Evolutionary conservation across 352 stramenopile species (phyloP).

Genomic region (Hyphochytrium catenoides): DNA sequence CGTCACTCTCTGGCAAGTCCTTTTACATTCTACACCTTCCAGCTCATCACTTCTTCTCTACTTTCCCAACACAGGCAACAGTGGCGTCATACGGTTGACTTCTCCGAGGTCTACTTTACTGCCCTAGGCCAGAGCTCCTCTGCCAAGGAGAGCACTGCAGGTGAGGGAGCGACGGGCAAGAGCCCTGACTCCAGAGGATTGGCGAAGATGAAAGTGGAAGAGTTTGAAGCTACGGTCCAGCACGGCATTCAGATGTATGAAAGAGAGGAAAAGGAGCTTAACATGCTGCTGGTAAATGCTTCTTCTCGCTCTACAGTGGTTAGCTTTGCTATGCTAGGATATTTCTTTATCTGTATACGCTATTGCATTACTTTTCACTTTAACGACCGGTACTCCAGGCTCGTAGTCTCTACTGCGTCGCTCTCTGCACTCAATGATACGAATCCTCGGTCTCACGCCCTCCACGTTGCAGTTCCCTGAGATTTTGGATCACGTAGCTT

Average conservation of each 20-base stretch:
- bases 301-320: too few relatives aligned
- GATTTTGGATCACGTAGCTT: slow-evolving; percentile 66
- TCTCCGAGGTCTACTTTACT: slow-evolving; percentile 61
- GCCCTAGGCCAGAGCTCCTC: slow-evolving; percentile 17
- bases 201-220: slow-evolving; percentile 37
- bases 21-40: too few relatives aligned
- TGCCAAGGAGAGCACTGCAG: slow-evolving; percentile 10
- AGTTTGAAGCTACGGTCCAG: slow-evolving; percentile 53
- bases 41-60: slow-evolving; percentile 8
- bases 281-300: too few relatives aligned
- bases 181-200: slow-evolving; percentile 10
- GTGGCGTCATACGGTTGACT: slow-evolving; percentile 40
- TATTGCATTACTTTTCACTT: too few relatives aligned
- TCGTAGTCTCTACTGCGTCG: too few relatives aligned
- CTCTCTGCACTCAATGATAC: too few relatives aligned
- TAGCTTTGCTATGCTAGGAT: too few relatives aligned
- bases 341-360: too few relatives aligned
- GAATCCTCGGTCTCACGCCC: too few relatives aligned
- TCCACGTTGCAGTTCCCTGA: too few relatives aligned
- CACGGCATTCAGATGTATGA: slow-evolving; percentile 81
- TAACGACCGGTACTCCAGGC: too few relatives aligned
- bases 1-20: too few relatives aligned
- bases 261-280: slow-evolving; percentile 74
- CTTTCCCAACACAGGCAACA: slow-evolving; percentile 22
- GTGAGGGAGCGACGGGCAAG: slow-evolving; percentile 1